A percentile compares a stretch with the other conserved stretches of the same genome.
Conservation (phyloP, 768 basidiomycete genomes). For the Kwoniella sp. region DNA sequence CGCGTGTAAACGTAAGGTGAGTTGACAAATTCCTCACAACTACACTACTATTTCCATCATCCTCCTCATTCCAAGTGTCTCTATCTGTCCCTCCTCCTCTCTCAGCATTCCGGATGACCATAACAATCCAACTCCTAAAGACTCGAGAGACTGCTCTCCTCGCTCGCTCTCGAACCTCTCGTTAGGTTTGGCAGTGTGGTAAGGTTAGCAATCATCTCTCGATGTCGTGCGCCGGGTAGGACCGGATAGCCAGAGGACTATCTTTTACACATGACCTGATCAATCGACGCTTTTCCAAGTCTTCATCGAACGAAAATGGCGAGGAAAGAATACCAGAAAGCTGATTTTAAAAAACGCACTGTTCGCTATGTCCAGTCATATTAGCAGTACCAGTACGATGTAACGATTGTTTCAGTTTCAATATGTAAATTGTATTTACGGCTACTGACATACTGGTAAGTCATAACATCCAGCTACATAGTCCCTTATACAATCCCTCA, state of each 20-base stretch:
- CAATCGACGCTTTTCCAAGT: too few species aligned
- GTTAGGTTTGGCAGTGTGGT: constrained; percentile 29
- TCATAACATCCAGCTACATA: too few species aligned
- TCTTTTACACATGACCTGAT: constrained; percentile 53
- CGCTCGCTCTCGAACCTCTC: constrained; percentile 34
- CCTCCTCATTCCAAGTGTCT: too few species aligned
- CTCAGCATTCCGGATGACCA: constrained; percentile 33
- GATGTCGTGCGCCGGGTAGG: constrained; percentile 39
- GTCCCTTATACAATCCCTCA: neutral
- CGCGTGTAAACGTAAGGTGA: neutral
- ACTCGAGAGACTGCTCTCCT: neutral
- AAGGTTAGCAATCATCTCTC: neutral
- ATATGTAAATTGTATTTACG: too few species aligned
- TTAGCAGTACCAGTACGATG: too few species aligned
- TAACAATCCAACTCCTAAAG: constrained; percentile 51
- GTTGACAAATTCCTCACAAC: neutral
- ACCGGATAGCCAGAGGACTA: constrained; percentile 45
- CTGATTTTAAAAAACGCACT: neutral
- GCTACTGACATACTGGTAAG: too few species aligned
- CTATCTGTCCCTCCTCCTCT: neutral
- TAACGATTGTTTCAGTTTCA: too few species aligned
- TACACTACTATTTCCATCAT: too few species aligned
- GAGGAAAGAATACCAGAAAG: too few species aligned
- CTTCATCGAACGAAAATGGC: too few species aligned
- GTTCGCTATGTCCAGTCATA: too few species aligned